phyloP scores from a whole-genome alignment of 495 filamentous ascomycete genomes.

The Cryomyces minteri region DNA sequence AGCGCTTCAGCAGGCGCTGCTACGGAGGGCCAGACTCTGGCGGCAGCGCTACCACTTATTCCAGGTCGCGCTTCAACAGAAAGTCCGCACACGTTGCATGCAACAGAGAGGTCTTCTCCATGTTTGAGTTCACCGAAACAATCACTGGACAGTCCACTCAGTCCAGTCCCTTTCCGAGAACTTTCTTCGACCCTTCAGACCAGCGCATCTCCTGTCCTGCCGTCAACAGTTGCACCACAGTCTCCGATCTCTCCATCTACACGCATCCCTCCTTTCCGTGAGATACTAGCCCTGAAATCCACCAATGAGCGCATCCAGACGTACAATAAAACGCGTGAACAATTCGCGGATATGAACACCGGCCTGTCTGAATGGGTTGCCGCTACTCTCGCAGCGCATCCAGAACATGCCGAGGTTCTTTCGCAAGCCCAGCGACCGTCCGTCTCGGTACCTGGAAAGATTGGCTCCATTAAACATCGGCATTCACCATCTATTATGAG shows the following conservation, averaged over 20 bases:
- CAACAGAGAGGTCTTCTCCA: too few species aligned
- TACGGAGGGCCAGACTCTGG: too few species aligned
- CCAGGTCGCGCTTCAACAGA: too few species aligned
- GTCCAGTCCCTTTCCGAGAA: too few species aligned
- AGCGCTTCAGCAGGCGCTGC: too few species aligned
- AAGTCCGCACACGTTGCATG: too few species aligned
- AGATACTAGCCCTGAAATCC: conserved; percentile 47
- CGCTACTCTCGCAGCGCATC: conserved; percentile 26
- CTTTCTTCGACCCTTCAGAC: too few species aligned
- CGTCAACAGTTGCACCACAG: background rate
- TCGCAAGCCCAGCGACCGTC: background rate
- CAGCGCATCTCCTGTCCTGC: too few species aligned
- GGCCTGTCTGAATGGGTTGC: conserved; percentile 60
- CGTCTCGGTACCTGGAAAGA: background rate
- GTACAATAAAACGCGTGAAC: conserved; percentile 47
- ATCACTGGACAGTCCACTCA: too few species aligned
- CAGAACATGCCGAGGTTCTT: conserved; percentile 29
- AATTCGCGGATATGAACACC: conserved; percentile 52
- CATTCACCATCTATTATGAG: conserved; percentile 13
- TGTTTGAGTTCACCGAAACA: too few species aligned
- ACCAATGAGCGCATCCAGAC: conserved; percentile 44
- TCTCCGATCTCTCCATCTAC: background rate
- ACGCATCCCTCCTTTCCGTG: conserved; percentile 32
- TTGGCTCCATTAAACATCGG: background rate
- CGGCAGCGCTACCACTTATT: too few species aligned